phyloP scores from a whole-genome alignment of 2,329 filamentous ascomycete genomes.

The Pseudomassariella vexata region DNA sequence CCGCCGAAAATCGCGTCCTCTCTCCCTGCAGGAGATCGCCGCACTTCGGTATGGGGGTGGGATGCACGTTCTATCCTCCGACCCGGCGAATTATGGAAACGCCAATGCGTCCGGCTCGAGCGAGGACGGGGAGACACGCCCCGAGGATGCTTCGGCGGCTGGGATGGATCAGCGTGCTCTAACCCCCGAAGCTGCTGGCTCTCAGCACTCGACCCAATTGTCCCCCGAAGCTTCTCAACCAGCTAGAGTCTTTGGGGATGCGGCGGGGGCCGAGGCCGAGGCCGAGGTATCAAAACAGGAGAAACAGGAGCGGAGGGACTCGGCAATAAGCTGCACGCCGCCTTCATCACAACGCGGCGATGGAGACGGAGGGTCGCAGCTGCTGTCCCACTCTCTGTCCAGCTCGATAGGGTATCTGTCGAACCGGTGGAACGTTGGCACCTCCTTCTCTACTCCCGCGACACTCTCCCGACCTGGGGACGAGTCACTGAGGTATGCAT shows the following conservation, averaged over 20 bases:
- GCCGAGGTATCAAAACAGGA: conserved; percentile 9
- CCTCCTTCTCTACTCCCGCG: conserved; percentile 44
- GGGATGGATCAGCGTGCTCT: conserved; percentile 11
- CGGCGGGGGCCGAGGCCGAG: no score
- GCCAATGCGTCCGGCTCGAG: conserved; percentile 11
- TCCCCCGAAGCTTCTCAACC: conserved; percentile 13
- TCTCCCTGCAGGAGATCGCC: conserved; percentile 71
- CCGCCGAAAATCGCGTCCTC: conserved; percentile 78
- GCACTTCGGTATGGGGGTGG: conserved; percentile 48
- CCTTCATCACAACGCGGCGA: conserved; percentile 17
- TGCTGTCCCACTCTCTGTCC: conserved; percentile 33
- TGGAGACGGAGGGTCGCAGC: conserved; percentile 13
- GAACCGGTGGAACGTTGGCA: conserved; percentile 51
- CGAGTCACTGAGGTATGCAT: conserved; percentile 40
- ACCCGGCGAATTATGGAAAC: conserved; percentile 24
- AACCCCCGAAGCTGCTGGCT: conserved; percentile 13
- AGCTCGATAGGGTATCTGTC: conserved; percentile 44
- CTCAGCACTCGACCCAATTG: conserved; percentile 14
- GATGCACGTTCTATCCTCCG: conserved; percentile 45
- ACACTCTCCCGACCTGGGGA: conserved; percentile 31
- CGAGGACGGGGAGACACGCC: conserved; percentile 10
- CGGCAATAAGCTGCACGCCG: conserved; percentile 9
- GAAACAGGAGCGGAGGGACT: conserved; percentile 9
- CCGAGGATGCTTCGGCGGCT: no score
- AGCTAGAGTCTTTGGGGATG: no score